Conservation (phyloP, 2,329 filamentous ascomycete species). For the Sclerotinia minor region DNA sequence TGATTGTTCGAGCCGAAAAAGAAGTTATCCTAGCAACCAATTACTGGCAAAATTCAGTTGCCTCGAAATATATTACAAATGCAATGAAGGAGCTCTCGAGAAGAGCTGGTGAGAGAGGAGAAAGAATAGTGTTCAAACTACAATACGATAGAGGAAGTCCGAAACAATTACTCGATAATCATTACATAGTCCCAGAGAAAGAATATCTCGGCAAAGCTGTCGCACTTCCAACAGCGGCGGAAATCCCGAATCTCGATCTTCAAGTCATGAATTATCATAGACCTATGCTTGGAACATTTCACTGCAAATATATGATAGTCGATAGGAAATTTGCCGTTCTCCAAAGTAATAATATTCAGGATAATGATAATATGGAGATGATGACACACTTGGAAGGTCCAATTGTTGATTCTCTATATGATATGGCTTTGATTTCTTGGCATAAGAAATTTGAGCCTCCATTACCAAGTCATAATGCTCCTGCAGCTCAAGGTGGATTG, state of each 20-base stretch:
- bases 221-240: constrained; percentile 58
- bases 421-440: constrained; percentile 73
- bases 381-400: constrained; percentile 73
- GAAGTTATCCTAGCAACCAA: constrained; percentile 77
- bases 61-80: constrained; percentile 66
- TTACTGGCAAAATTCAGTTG: constrained; percentile 68
- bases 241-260: constrained; percentile 71
- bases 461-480: constrained; percentile 55
- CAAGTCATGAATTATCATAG: constrained; percentile 73
- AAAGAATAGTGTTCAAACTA: constrained; percentile 66
- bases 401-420: constrained; percentile 74
- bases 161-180: constrained; percentile 65
- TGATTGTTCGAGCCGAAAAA: constrained; percentile 69
- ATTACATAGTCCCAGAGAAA: constrained; percentile 58
- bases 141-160: constrained; percentile 72
- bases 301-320: constrained; percentile 75
- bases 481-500: constrained; percentile 46
- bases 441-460: constrained; percentile 60
- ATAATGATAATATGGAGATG: constrained; percentile 82
- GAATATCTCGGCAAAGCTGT: constrained; percentile 61
- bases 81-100: constrained; percentile 68
- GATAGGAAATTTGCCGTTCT: constrained; percentile 70
- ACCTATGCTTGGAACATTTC: constrained; percentile 71
- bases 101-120: constrained; percentile 58
- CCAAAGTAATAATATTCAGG: constrained; percentile 77